A percentile compares a stretch with the other conserved stretches of the same genome.
Conservation (phyloP, 2,329 filamentous ascomycete species). For the Talaromyces sp. region DNA sequence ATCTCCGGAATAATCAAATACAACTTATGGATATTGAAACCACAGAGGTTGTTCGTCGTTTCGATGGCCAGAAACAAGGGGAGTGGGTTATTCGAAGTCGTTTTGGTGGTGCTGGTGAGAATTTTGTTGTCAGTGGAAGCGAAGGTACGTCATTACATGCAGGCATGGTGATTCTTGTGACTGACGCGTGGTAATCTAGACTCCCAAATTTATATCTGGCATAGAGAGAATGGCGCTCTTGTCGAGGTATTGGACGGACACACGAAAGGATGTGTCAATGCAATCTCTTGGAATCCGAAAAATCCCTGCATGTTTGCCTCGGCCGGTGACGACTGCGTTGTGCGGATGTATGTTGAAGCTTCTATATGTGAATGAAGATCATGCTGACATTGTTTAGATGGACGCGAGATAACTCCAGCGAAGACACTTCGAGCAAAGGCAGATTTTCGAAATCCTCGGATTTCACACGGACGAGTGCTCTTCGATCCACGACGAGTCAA, state of each 20-base stretch:
- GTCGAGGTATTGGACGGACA: constrained; percentile 76
- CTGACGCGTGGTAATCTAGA: constrained; percentile 39
- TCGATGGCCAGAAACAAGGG: constrained; percentile 68
- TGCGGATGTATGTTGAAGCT: constrained; percentile 69
- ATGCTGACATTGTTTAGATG: constrained; percentile 24
- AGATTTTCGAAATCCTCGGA: constrained; percentile 30
- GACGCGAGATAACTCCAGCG: constrained; percentile 30
- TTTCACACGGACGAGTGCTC: constrained; percentile 37
- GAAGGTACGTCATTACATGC: constrained; percentile 58
- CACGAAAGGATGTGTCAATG: constrained; percentile 69
- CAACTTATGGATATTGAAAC: constrained; percentile 72
- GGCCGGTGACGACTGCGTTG: constrained; percentile 77
- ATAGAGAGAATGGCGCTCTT: constrained; percentile 71
- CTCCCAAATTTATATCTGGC: constrained; percentile 78
- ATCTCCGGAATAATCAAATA: constrained; percentile 70
- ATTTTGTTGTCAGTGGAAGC: constrained; percentile 85
- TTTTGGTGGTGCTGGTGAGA: constrained; percentile 87
- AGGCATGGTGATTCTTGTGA: neutral
- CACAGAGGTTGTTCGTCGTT: constrained; percentile 66
- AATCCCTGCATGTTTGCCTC: constrained; percentile 83
- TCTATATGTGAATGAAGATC: neutral
- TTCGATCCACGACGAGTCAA: constrained; percentile 36
- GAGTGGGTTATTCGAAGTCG: constrained; percentile 73
- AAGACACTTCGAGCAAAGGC: constrained; percentile 22
- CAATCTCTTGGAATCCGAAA: constrained; percentile 80